Conservation (phyloP, 768 basidiomycete species). For the Serendipita sp. region DNA sequence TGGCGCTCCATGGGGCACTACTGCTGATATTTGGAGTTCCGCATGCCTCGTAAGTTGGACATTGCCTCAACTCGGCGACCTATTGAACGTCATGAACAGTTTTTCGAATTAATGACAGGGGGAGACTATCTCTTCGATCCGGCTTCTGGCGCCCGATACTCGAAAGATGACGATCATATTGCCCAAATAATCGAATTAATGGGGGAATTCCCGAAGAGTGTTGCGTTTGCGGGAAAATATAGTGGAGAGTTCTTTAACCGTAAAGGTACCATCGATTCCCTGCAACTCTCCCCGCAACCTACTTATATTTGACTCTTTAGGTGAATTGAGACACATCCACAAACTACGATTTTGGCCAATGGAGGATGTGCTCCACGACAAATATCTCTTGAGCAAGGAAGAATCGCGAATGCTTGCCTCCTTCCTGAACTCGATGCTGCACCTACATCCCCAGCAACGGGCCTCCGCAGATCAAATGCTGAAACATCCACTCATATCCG, state of each 20-base stretch:
- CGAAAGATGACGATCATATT: slow-evolving; percentile 93
- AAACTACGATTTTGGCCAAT: slow-evolving; percentile 89
- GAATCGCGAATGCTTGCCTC: slow-evolving; percentile 70
- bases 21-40: slow-evolving; percentile 93
- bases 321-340: slow-evolving; percentile 84
- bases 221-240: slow-evolving; percentile 87
- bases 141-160: slow-evolving; percentile 83
- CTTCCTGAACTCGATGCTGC: slow-evolving; percentile 81
- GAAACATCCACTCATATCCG: slow-evolving; percentile 46
- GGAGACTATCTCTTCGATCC: slow-evolving; percentile 98
- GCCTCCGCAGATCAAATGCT: slow-evolving; percentile 76
- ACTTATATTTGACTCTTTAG: slow-evolving; percentile 18
- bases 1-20: slow-evolving; percentile 89
- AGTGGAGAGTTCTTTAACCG: slow-evolving; percentile 89
- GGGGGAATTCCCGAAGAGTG: slow-evolving; percentile 68
- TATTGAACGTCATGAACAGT: slow-evolving; percentile 25
- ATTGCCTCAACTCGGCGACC: not conserved
- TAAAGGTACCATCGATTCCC: slow-evolving; percentile 43
- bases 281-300: not conserved
- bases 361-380: slow-evolving; percentile 70
- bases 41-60: slow-evolving; percentile 64
- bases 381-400: slow-evolving; percentile 76
- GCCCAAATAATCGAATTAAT: slow-evolving; percentile 95
- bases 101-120: slow-evolving; percentile 90
- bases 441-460: slow-evolving; percentile 74